Percentiles rank a stretch among this genome's conserved stretches.
Conservation (phyloP, 1,139 yeast species). For the Candida pseudocylindracea region DNA sequence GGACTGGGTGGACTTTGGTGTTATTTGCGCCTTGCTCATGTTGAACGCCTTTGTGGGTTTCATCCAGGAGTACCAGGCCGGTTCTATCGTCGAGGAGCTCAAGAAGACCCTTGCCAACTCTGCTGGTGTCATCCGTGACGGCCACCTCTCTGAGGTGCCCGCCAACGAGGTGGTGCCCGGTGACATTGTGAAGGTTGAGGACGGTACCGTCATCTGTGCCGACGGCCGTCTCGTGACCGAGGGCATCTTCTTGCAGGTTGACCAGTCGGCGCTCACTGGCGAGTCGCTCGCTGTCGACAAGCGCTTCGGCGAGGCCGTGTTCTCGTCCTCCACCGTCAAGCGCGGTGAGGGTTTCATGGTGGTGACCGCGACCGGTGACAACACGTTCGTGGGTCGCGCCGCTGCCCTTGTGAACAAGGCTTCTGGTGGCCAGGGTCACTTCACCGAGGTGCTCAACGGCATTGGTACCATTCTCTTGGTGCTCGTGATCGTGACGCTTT, state of each 20-base stretch:
- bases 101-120: conserved; percentile 84
- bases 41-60: conserved; percentile 92
- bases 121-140: conserved; percentile 75
- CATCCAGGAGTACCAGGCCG: conserved; percentile 94
- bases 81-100: conserved; percentile 86
- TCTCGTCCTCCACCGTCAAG: conserved; percentile 91
- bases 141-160: conserved; percentile 48
- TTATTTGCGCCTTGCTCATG: conserved; percentile 70
- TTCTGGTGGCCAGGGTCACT: conserved; percentile 84
- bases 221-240: conserved; percentile 88
- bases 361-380: conserved; percentile 91
- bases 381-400: conserved; percentile 85
- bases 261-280: conserved; percentile 97
- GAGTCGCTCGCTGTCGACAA: conserved; percentile 94
- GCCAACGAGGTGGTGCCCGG: conserved; percentile 84
- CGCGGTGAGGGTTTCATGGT: conserved; percentile 95
- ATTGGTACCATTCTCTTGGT: conserved; percentile 86
- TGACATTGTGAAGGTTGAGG: conserved; percentile 81
- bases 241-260: conserved; percentile 78
- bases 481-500: conserved; percentile 69
- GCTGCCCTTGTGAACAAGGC: conserved; percentile 96
- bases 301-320: conserved; percentile 69
- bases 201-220: conserved; percentile 87
- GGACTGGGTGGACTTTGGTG: conserved; percentile 99
- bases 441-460: conserved; percentile 95